These are phyloP conservation scores for Pseudogymnoascus sp. DNA, from an alignment of 2,329 filamentous ascomycete genomes.

Conservation along the genomic window DNA sequence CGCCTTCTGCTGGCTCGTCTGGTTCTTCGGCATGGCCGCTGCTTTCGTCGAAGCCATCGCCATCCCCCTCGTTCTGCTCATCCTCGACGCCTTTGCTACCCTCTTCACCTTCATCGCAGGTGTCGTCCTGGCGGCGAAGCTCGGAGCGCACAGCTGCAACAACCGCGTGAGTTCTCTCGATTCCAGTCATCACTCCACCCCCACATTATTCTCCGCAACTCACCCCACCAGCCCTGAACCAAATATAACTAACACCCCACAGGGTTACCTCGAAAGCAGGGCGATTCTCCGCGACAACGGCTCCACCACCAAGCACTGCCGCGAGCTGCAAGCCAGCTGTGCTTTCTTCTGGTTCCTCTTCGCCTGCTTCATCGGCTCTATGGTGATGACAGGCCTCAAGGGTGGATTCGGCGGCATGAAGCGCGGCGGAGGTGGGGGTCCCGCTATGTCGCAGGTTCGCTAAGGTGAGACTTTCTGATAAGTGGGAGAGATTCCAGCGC, in stretches of 20 bases:
- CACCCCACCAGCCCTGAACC: neutral
- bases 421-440: slow-evolving; percentile 37
- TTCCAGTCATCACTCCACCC: neutral
- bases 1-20: slow-evolving; percentile 55
- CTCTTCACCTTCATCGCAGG: slow-evolving; percentile 62
- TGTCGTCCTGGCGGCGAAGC: slow-evolving; percentile 61
- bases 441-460: slow-evolving; percentile 44
- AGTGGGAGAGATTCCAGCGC: neutral
- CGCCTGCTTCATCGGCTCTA: slow-evolving; percentile 47
- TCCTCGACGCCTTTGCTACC: slow-evolving; percentile 48
- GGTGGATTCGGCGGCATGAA: slow-evolving; percentile 32
- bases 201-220: neutral
- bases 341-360: slow-evolving; percentile 78
- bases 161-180: slow-evolving; percentile 39
- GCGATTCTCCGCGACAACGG: slow-evolving; percentile 52
- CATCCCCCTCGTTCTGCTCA: slow-evolving; percentile 44
- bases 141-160: slow-evolving; percentile 60
- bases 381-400: slow-evolving; percentile 39
- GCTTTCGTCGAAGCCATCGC: slow-evolving; percentile 44
- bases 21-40: slow-evolving; percentile 53
- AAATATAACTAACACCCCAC: neutral
- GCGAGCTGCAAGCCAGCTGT: slow-evolving; percentile 63
- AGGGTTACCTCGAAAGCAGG: slow-evolving; percentile 37
- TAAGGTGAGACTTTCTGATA: neutral
- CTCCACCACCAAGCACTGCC: slow-evolving; percentile 57